Percentiles rank a stretch among this genome's conserved stretches.
Conservation (phyloP, 73 alveolate genomes). For the Tetrahymena elliotti region DNA sequence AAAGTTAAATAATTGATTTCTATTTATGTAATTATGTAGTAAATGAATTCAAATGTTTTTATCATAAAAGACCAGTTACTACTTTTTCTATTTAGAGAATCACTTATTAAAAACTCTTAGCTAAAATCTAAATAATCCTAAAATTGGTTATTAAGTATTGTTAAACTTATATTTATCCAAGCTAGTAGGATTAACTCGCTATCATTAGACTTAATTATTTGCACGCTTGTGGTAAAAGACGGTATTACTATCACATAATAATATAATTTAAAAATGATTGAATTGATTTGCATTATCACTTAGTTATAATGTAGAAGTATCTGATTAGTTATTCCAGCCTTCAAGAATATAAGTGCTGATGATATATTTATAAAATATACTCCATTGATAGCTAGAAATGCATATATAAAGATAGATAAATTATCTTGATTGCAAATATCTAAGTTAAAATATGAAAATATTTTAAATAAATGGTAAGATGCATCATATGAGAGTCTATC, state of each 20-base stretch:
- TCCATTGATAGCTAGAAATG: background rate
- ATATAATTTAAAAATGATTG: background rate
- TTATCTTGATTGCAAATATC: background rate
- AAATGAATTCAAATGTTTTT: background rate
- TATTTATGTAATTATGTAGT: background rate
- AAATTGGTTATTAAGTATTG: background rate
- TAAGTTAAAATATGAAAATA: background rate
- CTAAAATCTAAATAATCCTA: background rate
- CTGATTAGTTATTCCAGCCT: background rate
- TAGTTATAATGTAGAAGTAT: background rate
- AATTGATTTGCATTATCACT: background rate
- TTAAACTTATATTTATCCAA: background rate
- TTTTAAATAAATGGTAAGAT: background rate
- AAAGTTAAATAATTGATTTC: background rate
- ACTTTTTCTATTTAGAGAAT: background rate
- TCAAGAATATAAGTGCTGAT: background rate
- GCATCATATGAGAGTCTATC: background rate
- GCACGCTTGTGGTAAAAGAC: background rate
- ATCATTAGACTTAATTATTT: background rate
- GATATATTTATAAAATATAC: background rate
- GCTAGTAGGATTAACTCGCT: background rate
- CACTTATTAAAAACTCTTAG: background rate
- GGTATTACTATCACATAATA: background rate
- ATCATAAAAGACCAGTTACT: background rate
- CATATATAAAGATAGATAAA: background rate